Evolutionary conservation across 1,139 yeast species (phyloP), one percentile per base, ranked within the genome.

Genomic region (Spencermartinsiella ligniputridi): DNA sequence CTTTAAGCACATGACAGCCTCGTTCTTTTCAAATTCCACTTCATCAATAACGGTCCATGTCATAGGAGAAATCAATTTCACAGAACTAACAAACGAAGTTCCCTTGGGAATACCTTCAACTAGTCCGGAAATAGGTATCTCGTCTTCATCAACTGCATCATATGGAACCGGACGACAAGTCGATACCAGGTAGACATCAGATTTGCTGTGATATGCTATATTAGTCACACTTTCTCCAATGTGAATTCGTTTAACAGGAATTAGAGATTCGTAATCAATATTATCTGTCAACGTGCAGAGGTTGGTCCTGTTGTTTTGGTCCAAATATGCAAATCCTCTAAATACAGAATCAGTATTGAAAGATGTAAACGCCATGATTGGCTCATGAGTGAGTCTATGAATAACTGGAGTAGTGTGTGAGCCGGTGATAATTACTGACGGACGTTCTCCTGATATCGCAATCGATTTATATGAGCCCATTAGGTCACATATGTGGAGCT

Each of bases 31-130:
- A 40, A 86, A 70, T 35, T 79, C 83, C 16, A 83, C 63, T 15
- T 76, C 74, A 56, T 89, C 97, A 55, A 89, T 82, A 0, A 83
- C 76, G 1, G 79, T 68, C 96, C 96, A 89, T 16, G 79, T 79
- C 37, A 69, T 68, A 0, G 96, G 92, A 1, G 94, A 84, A 0
- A 90, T 58, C 39, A 90, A 67, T 47, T 81, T 76, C 8, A 90
- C 59, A 2, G 74, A 70, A 19, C 95, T 84, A 51, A 77, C 76
- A 52, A 70, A 81, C 2, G 81, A 69, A 17, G 57, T 58, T 0
- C 86, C 88, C 32, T 70, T 75, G 20, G 76, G 61, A 61, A 76
- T 62, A 52, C 71, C 56, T 55, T 74, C 76, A 47, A 74, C 73
- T 3, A 73, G 67, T 1, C 92, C 94, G 3, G 78, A 79, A 42